Base-by-base conservation (phyloP, 2,329 filamentous ascomycete genomes). In the Ambrosiella beaveri region DNA sequence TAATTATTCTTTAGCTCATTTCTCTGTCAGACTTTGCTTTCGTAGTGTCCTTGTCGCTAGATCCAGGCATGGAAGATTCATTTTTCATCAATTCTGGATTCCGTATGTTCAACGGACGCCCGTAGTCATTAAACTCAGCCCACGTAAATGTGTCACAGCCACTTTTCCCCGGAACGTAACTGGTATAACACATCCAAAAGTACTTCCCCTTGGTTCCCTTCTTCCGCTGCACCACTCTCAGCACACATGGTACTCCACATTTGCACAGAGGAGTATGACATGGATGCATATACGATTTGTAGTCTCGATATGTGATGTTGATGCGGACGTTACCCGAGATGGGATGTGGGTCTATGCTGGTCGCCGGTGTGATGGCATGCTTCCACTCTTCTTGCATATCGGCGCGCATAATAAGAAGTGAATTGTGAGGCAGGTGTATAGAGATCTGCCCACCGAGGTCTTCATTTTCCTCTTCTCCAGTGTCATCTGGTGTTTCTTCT, bases 381-480 rank as follows among this genome's bases (percentile, higher is more conserved):
- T 96, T 97, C 89, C 89, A 97, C 66, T 86, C 84, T 66, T 97
- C 91, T 66, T 97, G 91, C 88, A 95, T 97, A 67, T 95, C 88
- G 0, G 91, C 90, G 66, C 97, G 90, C 93, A 98, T 97, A 8
- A 97, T 76, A 0, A 98, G 76, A 0, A 97, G 77, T 0, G 88
- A 94, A 68, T 97, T 97, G 69, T 97, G 93, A 0, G 91, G 91
- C 0, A 97, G 80, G 64, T 96, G 88, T 49, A 97, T 93, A 0
- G 88, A 82, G 60, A 97, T 91, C 67, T 95, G 90, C 3, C 90
- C 91, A 65, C 86, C 81, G 0, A 78, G 75, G 62, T 93, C 84
- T 1, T 78, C 73, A 11, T 75, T 71, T 2, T 71, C 68, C 35
- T 27, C 37, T n/a, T 15, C 51, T 8, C n/a, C 9, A 5, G 51